Conservation (phyloP, 1,284 basidiomycete genomes). For the Ganoderma sinense region DNA sequence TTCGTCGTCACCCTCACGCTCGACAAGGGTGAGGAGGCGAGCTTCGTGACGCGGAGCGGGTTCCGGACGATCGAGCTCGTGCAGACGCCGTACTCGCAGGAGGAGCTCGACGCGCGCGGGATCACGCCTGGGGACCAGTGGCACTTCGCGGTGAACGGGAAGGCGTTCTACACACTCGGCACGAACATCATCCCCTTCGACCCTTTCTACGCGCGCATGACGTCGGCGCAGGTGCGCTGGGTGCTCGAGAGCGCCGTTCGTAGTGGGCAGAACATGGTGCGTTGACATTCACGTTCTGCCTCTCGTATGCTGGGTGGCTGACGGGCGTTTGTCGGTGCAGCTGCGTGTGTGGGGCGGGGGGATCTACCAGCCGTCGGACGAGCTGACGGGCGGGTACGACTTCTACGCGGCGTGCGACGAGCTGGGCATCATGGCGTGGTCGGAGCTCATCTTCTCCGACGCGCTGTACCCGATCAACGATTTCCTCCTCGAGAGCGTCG, state of each 20-base stretch:
- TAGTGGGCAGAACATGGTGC: slow-evolving; percentile 69
- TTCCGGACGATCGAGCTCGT: slow-evolving; percentile 64
- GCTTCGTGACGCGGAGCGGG: slow-evolving; percentile 54
- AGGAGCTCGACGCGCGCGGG: slow-evolving; percentile 52
- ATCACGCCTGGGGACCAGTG: slow-evolving; percentile 67
- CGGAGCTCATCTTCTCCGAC: slow-evolving; percentile 71
- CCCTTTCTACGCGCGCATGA: slow-evolving; percentile 61
- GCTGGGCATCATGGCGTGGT: slow-evolving; percentile 70
- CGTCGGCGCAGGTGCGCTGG: slow-evolving; percentile 60
- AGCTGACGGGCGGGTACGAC: slow-evolving; percentile 57
- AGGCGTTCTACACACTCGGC: slow-evolving; percentile 60
- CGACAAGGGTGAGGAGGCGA: slow-evolving; percentile 24
- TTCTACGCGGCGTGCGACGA: slow-evolving; percentile 70
- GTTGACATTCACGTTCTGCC: slow-evolving; percentile 13
- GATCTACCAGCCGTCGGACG: slow-evolving; percentile 45
- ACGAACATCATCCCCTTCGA: slow-evolving; percentile 69
- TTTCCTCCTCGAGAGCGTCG: slow-evolving; percentile 59
- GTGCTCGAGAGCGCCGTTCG: slow-evolving; percentile 60
- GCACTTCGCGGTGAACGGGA: slow-evolving; percentile 66
- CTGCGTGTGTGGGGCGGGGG: slow-evolving; percentile 68
- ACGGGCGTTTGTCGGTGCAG: slow-evolving; percentile 36
- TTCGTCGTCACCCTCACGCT: slow-evolving; percentile 47
- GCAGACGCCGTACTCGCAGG: slow-evolving; percentile 54
- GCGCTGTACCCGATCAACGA: slow-evolving; percentile 63
- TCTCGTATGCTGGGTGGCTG: background rate